Conservation (phyloP, 768 basidiomycete species). For the Mycena vulgaris region DNA sequence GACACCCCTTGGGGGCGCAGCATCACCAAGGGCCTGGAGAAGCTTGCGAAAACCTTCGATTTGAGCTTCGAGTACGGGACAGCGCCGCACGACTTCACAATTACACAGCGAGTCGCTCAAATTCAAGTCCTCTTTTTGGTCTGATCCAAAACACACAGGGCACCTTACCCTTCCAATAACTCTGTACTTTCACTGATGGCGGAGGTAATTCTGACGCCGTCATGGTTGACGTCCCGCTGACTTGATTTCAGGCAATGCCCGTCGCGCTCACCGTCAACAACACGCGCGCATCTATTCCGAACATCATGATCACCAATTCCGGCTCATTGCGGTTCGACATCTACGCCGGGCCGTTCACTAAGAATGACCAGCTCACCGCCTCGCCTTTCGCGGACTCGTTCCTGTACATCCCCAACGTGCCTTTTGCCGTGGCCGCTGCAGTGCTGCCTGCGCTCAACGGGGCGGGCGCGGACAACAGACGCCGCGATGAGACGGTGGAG, state of each 20-base stretch:
- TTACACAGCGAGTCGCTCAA: conserved; percentile 64
- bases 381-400: conserved; percentile 80
- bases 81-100: conserved; percentile 83
- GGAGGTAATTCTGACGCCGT: neutral
- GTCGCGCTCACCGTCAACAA: conserved; percentile 75
- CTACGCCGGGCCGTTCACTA: conserved; percentile 79
- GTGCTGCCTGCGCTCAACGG: conserved; percentile 70
- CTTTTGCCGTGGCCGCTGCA: conserved; percentile 63
- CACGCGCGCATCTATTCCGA: conserved; percentile 70
- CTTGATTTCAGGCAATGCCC: conserved; percentile 61
- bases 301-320: conserved; percentile 76
- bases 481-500: conserved; percentile 51
- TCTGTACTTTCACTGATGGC: conserved; percentile 68
- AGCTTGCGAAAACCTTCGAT: conserved; percentile 72
- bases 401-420: conserved; percentile 71
- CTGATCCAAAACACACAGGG: conserved; percentile 52
- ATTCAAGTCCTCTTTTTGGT: neutral
- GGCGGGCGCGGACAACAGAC: conserved; percentile 56
- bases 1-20: conserved; percentile 69
- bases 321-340: conserved; percentile 78
- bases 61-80: conserved; percentile 76
- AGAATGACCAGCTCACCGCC: conserved; percentile 85
- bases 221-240: neutral
- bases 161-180: conserved; percentile 73
- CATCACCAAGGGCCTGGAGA: conserved; percentile 70